phyloP scores from a whole-genome alignment of 345 rosid genomes.

The Brassica juncea region DNA sequence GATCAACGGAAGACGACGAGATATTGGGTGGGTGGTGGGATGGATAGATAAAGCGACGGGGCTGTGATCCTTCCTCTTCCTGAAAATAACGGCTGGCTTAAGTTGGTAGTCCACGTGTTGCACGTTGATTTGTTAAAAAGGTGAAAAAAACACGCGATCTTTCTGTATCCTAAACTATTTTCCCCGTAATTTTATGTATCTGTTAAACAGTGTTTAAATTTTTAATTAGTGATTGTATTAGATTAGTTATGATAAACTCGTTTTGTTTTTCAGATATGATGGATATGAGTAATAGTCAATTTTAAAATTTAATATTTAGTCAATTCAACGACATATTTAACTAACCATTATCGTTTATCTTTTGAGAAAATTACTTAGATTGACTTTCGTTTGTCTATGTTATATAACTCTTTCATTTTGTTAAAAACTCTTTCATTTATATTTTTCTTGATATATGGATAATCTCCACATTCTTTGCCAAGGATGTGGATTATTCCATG shows the following conservation, averaged over 20 bases:
- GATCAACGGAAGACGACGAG: constrained; percentile 25
- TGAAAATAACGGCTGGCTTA: constrained; percentile 28
- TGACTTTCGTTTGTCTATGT: too few relatives aligned
- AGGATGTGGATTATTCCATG: too few relatives aligned
- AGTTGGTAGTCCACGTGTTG: constrained; percentile 28
- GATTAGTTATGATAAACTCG: not conserved
- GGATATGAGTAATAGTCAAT: not conserved
- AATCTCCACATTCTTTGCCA: too few relatives aligned
- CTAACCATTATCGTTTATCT: not conserved
- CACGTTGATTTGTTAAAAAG: not conserved
- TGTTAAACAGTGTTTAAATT: not conserved
- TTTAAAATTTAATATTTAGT: not conserved
- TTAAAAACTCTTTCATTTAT: too few relatives aligned
- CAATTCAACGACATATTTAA: not conserved
- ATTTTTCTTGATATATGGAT: too few relatives aligned
- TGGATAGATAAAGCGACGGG: constrained; percentile 24
- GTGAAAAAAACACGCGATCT: not conserved
- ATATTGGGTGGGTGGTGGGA: constrained; percentile 1
- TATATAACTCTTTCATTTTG: too few relatives aligned
- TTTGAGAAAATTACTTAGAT: too few relatives aligned
- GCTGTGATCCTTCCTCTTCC: constrained; percentile 18
- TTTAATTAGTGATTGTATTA: not conserved
- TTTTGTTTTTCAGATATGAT: not conserved
- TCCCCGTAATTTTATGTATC: not conserved
- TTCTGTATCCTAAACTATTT: not conserved